These are phyloP conservation scores for Cucumis hystrix DNA, from an alignment of 306 rosid species.

Conservation along the genomic window DNA sequence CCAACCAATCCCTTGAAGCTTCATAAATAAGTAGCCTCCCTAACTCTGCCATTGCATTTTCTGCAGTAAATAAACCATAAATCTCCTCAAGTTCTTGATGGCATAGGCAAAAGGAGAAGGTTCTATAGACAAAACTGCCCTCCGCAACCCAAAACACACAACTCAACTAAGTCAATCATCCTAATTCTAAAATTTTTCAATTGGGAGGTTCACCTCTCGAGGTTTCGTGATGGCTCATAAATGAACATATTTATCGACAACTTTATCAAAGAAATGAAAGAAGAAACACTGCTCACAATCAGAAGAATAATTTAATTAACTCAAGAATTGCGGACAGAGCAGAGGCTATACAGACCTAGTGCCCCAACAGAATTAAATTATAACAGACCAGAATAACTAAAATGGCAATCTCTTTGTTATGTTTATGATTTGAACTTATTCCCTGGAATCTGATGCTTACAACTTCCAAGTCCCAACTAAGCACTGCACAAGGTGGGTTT, in stretches of 20 bases:
- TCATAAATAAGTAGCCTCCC: conserved; percentile 87
- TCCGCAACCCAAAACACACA: background rate
- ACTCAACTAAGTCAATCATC: background rate
- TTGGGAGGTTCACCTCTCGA: background rate
- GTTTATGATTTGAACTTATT: background rate
- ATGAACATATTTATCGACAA: background rate
- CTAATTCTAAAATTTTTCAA: background rate
- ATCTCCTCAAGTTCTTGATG: background rate
- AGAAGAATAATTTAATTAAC: background rate
- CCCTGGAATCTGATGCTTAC: background rate
- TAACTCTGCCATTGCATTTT: conserved; percentile 93
- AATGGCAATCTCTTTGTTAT: background rate
- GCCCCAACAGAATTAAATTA: background rate
- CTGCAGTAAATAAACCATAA: conserved; percentile 23
- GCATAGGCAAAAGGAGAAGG: background rate
- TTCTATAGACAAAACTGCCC: background rate
- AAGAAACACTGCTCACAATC: background rate
- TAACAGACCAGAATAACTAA: background rate
- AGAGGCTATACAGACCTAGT: background rate
- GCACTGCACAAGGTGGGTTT: too few relatives aligned
- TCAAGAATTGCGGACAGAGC: background rate
- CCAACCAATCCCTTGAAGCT: conserved; percentile 97
- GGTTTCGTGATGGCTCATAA: background rate
- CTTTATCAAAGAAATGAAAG: background rate
- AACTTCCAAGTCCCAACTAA: background rate